Percentiles rank a stretch among this genome's conserved stretches.
phyloP scores from a whole-genome alignment of 2,329 filamentous ascomycete genomes.

The Verticillium klebahnii region DNA sequence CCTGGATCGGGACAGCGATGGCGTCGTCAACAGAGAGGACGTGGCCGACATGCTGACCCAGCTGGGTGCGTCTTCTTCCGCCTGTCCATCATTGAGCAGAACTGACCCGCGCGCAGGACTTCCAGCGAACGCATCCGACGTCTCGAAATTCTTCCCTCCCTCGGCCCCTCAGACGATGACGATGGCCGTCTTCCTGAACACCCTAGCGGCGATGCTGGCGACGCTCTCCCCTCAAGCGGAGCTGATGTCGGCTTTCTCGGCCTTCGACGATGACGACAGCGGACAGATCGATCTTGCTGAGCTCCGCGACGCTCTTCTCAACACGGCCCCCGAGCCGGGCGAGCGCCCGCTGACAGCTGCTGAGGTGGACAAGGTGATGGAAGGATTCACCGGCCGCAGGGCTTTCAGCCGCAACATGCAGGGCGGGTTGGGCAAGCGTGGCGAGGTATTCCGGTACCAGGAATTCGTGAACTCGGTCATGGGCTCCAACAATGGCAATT shows the following conservation, averaged over 20 bases:
- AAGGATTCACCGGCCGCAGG: conserved; percentile 76
- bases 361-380: conserved; percentile 84
- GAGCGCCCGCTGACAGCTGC: conserved; percentile 58
- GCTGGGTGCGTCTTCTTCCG: conserved; percentile 51
- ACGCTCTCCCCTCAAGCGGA: conserved; percentile 74
- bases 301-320: conserved; percentile 74
- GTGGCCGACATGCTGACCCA: conserved; percentile 84
- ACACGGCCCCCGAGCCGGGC: conserved; percentile 75
- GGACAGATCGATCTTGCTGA: conserved; percentile 85
- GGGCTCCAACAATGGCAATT: conserved; percentile 41
- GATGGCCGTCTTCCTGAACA: conserved; percentile 81
- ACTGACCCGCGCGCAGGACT: conserved; percentile 50
- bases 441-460: conserved; percentile 89
- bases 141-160: conserved; percentile 79
- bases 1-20: conserved; percentile 83
- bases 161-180: conserved; percentile 69
- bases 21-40: conserved; percentile 75
- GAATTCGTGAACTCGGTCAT: conserved; percentile 78
- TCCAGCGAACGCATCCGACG: conserved; percentile 63
- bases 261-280: conserved; percentile 93
- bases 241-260: conserved; percentile 83
- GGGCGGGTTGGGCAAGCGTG: conserved; percentile 56
- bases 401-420: conserved; percentile 68
- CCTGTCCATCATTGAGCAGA: background rate
- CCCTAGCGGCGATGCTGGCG: conserved; percentile 68